A percentile compares a stretch with the other conserved stretches of the same genome.
These are phyloP conservation scores for Botrytis fragariae DNA, from an alignment of 2,329 filamentous ascomycete species.

Conservation along the genomic window DNA sequence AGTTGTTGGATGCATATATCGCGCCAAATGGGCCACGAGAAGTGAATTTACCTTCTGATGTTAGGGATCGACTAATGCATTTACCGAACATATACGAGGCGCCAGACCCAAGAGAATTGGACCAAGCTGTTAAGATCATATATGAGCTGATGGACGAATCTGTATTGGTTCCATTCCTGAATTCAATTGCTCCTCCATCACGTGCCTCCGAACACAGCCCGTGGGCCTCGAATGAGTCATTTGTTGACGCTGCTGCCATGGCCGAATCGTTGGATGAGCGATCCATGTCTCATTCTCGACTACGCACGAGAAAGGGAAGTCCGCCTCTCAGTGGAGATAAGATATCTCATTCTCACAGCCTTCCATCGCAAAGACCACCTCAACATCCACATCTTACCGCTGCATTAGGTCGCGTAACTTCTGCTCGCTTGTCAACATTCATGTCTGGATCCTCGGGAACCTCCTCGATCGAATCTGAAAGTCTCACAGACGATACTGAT, in stretches of 20 bases:
- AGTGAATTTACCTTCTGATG: slow-evolving; percentile 83
- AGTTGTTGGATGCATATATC: slow-evolving; percentile 87
- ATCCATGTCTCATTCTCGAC: slow-evolving; percentile 31
- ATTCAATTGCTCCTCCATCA: slow-evolving; percentile 43
- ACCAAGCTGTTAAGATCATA: slow-evolving; percentile 81
- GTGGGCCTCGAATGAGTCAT: slow-evolving; percentile 37
- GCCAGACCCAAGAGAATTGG: slow-evolving; percentile 70
- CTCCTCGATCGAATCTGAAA: slow-evolving; percentile 49
- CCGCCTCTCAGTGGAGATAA: slow-evolving; percentile 31
- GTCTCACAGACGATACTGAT: slow-evolving; percentile 57
- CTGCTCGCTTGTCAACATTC: slow-evolving; percentile 32
- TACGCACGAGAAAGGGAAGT: slow-evolving; percentile 30
- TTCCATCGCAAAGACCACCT: slow-evolving; percentile 31
- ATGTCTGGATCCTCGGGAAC: slow-evolving; percentile 42
- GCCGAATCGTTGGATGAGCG: slow-evolving; percentile 34
- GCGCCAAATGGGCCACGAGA: slow-evolving; percentile 79
- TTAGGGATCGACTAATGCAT: slow-evolving; percentile 75
- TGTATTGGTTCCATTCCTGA: slow-evolving; percentile 86
- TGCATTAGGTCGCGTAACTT: slow-evolving; percentile 28
- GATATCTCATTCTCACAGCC: slow-evolving; percentile 28
- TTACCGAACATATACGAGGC: slow-evolving; percentile 61
- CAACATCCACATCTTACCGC: slow-evolving; percentile 36
- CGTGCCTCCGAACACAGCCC: slow-evolving; percentile 33
- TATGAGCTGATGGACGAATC: slow-evolving; percentile 98
- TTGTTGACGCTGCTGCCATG: slow-evolving; percentile 32